Base-by-base conservation (phyloP, 2,329 filamentous ascomycete species). In the Helminthosporium solani region DNA sequence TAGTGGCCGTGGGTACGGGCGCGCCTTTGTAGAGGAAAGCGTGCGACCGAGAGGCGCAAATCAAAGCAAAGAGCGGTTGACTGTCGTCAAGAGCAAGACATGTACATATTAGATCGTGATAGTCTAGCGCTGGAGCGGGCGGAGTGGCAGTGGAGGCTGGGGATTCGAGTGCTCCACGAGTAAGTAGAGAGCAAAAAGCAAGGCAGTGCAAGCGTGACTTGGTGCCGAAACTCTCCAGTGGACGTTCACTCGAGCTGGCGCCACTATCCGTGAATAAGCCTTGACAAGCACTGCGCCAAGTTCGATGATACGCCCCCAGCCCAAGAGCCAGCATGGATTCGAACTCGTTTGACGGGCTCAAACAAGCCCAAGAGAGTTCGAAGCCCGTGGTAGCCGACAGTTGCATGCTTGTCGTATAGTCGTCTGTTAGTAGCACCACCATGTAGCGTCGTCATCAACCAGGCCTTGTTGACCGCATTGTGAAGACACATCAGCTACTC, bases 221-320 rank as follows among this genome's bases (percentile, higher is more conserved):
- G n/a, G n/a, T n/a, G n/a, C n/a, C n/a, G n/a, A n/a, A n/a, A n/a
- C n/a, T n/a, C n/a, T n/a, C 36, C 8, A 19, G 6, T 14, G 23
- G 23, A 25, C 6, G 23, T 25, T 9, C 23, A 9, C 23, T 25
- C 9, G 6, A 25, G 23, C 23, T 9, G 23, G 23, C 23, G 23
- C 9, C 28, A 8, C 12, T 14, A 12, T n/a, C 28, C 28, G 12
- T 12, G 28, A 39, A 43, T 27, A 54, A 54, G 51, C 47, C 45
- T 42, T 39, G 48, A 40, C 46, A 54, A 54, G 51, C 47, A 43
- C 23, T 18, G 9, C 28, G 47, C 46, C 42, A 42, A 43, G 42
- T 27, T 14, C 21, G 23, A 35, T 12, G n/a, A 25, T 37, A 21
- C 21, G 19, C 23, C 35, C 25, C 36, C 3, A 37, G 34, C 7